These are phyloP conservation scores for Quillaja saponaria DNA, from an alignment of 306 rosid species.

Conservation along the genomic window DNA sequence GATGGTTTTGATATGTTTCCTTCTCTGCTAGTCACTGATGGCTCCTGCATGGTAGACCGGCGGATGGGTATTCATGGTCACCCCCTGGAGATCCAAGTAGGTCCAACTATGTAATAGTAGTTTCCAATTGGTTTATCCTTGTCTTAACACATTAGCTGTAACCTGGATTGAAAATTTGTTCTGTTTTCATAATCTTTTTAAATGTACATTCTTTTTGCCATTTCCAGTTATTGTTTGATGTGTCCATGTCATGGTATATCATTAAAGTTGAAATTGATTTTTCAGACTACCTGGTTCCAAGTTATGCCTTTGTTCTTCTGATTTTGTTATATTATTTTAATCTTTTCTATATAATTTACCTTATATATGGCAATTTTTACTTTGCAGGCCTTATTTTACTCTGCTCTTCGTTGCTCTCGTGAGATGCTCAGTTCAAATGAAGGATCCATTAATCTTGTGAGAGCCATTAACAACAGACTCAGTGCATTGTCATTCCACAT, in stretches of 20 bases:
- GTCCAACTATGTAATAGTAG: constrained; percentile 22
- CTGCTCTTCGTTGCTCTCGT: constrained; percentile 84
- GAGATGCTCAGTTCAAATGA: constrained; percentile 71
- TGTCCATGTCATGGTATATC: too few relatives aligned
- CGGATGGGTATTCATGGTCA: constrained; percentile 99
- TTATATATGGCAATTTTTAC: constrained; percentile 28
- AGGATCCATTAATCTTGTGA: constrained; percentile 61
- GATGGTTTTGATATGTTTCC: constrained; percentile 98
- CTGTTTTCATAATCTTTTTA: background rate
- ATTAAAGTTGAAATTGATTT: too few relatives aligned
- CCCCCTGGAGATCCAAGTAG: constrained; percentile 97
- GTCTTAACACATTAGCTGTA: background rate
- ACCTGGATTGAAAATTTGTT: background rate
- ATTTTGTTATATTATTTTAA: background rate
- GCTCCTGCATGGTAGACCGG: constrained; percentile 98
- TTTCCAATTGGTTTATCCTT: background rate
- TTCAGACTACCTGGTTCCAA: too few relatives aligned
- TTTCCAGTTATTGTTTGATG: too few relatives aligned
- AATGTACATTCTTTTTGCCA: too few relatives aligned
- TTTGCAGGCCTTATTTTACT: constrained; percentile 85
- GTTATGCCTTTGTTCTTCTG: constrained; percentile 18
- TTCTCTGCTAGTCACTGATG: constrained; percentile 91
- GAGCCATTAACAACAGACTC: constrained; percentile 82
- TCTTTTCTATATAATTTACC: constrained; percentile 1
- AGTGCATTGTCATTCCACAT: constrained; percentile 89